These are phyloP conservation scores for Pyracantha coccinea DNA, from an alignment of 331 rosid species.

Conservation along the genomic window DNA sequence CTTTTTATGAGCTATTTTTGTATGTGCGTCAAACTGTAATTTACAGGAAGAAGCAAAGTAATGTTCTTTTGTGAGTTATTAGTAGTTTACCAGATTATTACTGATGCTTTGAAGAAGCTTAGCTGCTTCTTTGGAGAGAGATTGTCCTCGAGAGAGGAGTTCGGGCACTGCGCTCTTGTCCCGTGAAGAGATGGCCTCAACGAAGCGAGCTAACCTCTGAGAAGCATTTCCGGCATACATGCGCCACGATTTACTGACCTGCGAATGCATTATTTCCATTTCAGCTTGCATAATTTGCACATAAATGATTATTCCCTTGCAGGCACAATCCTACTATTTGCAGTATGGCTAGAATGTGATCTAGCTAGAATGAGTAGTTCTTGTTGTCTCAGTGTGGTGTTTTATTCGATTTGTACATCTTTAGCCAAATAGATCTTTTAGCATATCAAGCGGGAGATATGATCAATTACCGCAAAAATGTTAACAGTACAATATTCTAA, in stretches of 20 bases:
- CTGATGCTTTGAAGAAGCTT: slow-evolving; percentile 34
- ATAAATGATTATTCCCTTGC: background rate
- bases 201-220: slow-evolving; percentile 36
- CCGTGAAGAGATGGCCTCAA: slow-evolving; percentile 39
- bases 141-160: slow-evolving; percentile 30
- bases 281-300: background rate
- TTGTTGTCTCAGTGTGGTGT: too few relatives aligned
- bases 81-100: slow-evolving; percentile 34
- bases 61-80: background rate
- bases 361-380: too few relatives aligned
- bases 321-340: background rate
- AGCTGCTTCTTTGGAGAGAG: slow-evolving; percentile 40
- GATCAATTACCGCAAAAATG: too few relatives aligned
- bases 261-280: background rate
- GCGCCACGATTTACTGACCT: slow-evolving; percentile 41
- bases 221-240: slow-evolving; percentile 40
- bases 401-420: too few relatives aligned
- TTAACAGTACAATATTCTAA: too few relatives aligned
- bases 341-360: background rate
- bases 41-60: too few relatives aligned
- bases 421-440: too few relatives aligned
- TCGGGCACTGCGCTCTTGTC: slow-evolving; percentile 24
- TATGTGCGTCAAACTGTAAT: too few relatives aligned
- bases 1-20: too few relatives aligned
- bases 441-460: too few relatives aligned